These are phyloP conservation scores for Exidia glandulosa DNA, from an alignment of 768 basidiomycete genomes.

Conservation along the genomic window DNA sequence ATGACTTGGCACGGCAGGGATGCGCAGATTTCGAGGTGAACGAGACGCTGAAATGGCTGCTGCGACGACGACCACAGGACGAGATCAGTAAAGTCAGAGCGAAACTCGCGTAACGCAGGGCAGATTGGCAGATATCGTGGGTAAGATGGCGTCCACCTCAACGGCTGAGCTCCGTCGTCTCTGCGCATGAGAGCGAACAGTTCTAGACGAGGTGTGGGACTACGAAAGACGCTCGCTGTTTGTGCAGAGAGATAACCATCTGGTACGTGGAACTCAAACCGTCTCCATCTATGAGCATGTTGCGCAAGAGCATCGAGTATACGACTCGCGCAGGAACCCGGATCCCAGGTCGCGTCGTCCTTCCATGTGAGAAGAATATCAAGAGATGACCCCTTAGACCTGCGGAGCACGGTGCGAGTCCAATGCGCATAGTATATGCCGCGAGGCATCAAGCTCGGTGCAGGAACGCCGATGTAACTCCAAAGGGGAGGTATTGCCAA, in stretches of 20 bases:
- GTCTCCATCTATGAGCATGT: neutral
- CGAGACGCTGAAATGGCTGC: too few species aligned
- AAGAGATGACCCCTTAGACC: neutral
- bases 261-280: neutral
- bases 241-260: neutral
- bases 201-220: neutral
- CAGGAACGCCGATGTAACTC: neutral
- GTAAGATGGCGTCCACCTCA: too few species aligned
- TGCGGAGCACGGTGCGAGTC: neutral
- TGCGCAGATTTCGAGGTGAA: neutral
- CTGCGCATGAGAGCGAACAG: too few species aligned
- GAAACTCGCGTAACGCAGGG: too few species aligned
- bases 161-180: too few species aligned
- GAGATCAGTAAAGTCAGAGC: too few species aligned
- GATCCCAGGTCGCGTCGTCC: neutral
- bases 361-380: neutral
- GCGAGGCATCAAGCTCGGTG: neutral
- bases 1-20: neutral
- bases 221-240: neutral
- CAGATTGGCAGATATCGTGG: too few species aligned
- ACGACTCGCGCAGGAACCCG: neutral
- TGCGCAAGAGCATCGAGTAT: neutral
- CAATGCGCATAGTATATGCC: neutral
- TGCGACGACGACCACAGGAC: too few species aligned
- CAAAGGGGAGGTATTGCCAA: neutral